A percentile compares a stretch with the other conserved stretches of the same genome.
These are phyloP conservation scores for Aspergillus pseudonomiae DNA, from an alignment of 2,329 filamentous ascomycete species.

Conservation along the genomic window DNA sequence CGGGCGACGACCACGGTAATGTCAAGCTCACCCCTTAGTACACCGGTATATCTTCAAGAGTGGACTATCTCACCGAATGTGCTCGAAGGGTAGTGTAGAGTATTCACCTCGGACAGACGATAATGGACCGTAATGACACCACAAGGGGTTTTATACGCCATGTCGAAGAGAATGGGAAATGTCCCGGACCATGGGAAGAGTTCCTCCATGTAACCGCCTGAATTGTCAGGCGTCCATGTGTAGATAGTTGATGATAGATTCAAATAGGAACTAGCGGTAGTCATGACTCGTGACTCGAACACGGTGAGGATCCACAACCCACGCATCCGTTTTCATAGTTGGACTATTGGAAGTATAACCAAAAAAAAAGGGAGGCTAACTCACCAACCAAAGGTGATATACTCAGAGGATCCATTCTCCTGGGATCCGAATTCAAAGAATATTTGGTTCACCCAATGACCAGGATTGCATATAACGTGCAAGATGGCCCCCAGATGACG, in stretches of 20 bases:
- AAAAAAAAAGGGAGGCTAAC: background rate
- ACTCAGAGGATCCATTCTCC: background rate
- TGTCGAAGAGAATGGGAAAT: background rate
- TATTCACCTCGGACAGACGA: background rate
- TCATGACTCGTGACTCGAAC: background rate
- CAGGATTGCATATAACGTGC: background rate
- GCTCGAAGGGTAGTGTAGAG: background rate
- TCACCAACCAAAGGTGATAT: background rate
- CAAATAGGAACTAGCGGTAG: background rate
- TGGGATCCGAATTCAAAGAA: background rate
- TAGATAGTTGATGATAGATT: background rate
- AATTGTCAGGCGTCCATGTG: background rate
- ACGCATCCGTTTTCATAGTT: background rate
- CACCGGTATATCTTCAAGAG: background rate
- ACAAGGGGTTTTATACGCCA: background rate
- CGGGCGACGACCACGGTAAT: background rate
- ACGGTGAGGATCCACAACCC: background rate
- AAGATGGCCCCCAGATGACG: conserved; percentile 10
- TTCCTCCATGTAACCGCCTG: background rate
- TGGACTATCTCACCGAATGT: background rate
- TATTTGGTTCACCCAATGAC: conserved; percentile 19
- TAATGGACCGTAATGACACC: background rate
- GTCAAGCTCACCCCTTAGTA: background rate
- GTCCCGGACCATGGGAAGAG: background rate
- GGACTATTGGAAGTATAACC: background rate